Percentiles rank a stretch among this genome's conserved stretches.
These are phyloP conservation scores for Gynochthodes officinalis DNA, from an alignment of 257 asterid genomes.

Conservation along the genomic window DNA sequence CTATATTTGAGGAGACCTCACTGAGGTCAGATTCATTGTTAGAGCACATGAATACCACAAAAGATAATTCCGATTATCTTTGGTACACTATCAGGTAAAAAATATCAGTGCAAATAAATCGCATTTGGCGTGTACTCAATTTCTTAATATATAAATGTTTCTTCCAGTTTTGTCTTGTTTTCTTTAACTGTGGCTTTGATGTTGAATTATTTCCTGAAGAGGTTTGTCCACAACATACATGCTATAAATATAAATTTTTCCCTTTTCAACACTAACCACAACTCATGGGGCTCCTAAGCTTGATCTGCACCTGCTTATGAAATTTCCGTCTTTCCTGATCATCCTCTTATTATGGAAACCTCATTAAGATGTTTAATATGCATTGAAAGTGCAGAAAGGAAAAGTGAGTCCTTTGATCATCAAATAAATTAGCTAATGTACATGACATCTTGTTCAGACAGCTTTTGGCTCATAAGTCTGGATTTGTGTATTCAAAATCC, in stretches of 20 bases:
- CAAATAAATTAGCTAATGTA: background rate
- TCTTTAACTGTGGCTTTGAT: background rate
- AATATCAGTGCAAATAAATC: background rate
- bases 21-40: conserved; percentile 48
- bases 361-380: background rate
- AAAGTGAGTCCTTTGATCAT: background rate
- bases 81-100: conserved; percentile 78
- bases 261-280: background rate
- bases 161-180: background rate
- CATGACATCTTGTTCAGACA: too few species aligned
- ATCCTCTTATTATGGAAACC: background rate
- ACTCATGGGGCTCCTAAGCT: background rate
- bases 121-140: too few species aligned
- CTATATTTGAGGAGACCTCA: conserved; percentile 36
- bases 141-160: background rate
- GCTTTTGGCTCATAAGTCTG: background rate
- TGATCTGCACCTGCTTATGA: background rate
- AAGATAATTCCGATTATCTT: conserved; percentile 75
- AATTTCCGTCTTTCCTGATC: background rate
- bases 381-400: background rate
- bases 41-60: conserved; percentile 76
- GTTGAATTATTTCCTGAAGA: background rate
- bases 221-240: background rate
- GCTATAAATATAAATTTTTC: background rate
- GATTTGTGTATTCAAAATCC: background rate